Conservation (phyloP, 73 alveolate genomes). For the Symbiodinium pilosum region DNA sequence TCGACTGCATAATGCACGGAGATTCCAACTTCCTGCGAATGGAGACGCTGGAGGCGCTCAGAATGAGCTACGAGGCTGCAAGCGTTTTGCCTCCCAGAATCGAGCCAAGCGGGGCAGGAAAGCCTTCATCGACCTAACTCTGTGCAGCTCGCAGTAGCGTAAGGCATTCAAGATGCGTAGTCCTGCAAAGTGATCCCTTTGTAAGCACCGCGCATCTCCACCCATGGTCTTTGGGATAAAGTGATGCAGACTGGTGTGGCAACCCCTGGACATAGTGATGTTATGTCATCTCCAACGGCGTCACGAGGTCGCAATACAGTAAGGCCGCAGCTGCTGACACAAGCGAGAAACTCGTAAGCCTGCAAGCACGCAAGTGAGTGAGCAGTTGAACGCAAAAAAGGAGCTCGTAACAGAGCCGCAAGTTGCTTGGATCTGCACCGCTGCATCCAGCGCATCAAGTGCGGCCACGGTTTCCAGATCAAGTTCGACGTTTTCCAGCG, state of each 20-base stretch:
- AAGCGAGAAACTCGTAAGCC: too few relatives aligned
- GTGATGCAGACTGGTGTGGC: constrained; percentile 42
- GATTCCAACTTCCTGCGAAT: background rate
- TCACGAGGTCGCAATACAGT: too few relatives aligned
- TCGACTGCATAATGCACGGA: constrained; percentile 64
- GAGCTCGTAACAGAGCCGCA: too few relatives aligned
- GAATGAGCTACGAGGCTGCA: background rate
- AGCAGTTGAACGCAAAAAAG: too few relatives aligned
- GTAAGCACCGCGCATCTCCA: constrained; percentile 2
- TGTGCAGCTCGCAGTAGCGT: too few relatives aligned
- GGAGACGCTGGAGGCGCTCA: background rate
- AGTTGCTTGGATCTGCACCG: background rate
- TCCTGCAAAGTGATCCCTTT: background rate
- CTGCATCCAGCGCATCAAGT: background rate
- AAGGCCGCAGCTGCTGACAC: too few relatives aligned
- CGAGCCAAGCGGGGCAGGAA: constrained; percentile 44
- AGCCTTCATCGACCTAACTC: constrained; percentile 77
- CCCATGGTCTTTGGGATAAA: constrained; percentile 80
- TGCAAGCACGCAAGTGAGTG: too few relatives aligned
- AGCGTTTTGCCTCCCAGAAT: constrained; percentile 32
- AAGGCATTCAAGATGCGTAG: too few relatives aligned
- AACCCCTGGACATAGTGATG: background rate
- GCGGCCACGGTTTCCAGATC: background rate
- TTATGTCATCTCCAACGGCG: too few relatives aligned
- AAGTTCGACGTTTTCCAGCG: background rate